phyloP scores from a whole-genome alignment of 345 rosid species.

The Aurinia saxatilis region DNA sequence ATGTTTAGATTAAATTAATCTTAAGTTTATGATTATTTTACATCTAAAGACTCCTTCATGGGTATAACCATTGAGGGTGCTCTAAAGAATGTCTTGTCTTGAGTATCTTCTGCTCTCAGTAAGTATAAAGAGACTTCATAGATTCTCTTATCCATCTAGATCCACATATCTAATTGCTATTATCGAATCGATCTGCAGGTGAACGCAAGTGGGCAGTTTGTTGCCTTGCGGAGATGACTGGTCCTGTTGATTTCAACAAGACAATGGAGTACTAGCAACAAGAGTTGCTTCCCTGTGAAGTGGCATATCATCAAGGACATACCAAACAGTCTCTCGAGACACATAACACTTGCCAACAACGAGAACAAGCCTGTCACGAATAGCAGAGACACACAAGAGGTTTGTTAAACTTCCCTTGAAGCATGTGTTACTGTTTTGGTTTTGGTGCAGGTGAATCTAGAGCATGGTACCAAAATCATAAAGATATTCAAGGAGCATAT shows the following conservation, averaged over 20 bases:
- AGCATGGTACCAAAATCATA: too few species aligned
- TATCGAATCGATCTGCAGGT: conserved; percentile 39
- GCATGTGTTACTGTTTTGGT: too few species aligned
- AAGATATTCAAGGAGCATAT: too few species aligned
- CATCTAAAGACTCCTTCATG: too few species aligned
- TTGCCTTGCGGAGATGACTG: conserved; percentile 73
- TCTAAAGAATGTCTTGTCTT: conserved; percentile 52
- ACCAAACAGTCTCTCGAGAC: conserved; percentile 61
- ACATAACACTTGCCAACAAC: conserved; percentile 52
- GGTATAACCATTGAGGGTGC: too few species aligned
- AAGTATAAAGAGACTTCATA: conserved; percentile 21
- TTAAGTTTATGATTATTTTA: too few species aligned
- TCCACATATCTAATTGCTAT: not conserved
- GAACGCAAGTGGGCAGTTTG: conserved; percentile 76
- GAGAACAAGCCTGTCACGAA: too few species aligned
- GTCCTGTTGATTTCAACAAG: conserved; percentile 59
- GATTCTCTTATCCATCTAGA: not conserved
- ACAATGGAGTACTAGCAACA: conserved; percentile 78
- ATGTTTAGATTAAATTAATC: too few species aligned
- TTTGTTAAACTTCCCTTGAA: too few species aligned
- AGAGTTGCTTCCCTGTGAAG: conserved; percentile 72
- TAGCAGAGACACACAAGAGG: too few species aligned
- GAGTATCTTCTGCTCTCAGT: conserved; percentile 72
- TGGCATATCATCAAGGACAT: conserved; percentile 81
- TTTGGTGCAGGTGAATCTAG: too few species aligned